Evolutionary conservation across 345 rosid species (phyloP).

Genomic region (Citrus medica): DNA sequence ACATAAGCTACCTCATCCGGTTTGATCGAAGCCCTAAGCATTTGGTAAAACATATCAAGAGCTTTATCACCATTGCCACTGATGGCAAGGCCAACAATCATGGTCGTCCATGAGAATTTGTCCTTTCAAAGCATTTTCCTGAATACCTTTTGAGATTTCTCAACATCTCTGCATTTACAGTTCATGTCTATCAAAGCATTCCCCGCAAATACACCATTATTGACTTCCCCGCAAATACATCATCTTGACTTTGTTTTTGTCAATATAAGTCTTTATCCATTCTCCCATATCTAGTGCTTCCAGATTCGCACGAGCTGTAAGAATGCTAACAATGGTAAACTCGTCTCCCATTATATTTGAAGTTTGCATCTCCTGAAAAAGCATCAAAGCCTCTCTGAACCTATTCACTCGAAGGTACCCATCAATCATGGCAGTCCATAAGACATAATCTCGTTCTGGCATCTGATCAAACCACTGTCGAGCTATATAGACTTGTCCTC

Average conservation of each 20-base stretch:
- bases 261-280: constrained; percentile 51
- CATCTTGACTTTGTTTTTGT: constrained; percentile 37
- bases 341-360: constrained; percentile 43
- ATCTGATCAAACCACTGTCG: constrained; percentile 40
- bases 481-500: constrained; percentile 42
- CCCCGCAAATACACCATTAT: constrained; percentile 45
- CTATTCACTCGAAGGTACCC: constrained; percentile 41
- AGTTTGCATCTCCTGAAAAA: constrained; percentile 55
- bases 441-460: constrained; percentile 47
- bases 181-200: constrained; percentile 73
- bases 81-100: constrained; percentile 71
- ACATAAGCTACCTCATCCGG: constrained; percentile 43
- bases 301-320: constrained; percentile 65
- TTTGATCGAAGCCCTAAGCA: constrained; percentile 49
- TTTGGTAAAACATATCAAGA: constrained; percentile 42
- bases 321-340: constrained; percentile 55
- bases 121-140: constrained; percentile 38
- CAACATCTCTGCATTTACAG: constrained; percentile 57
- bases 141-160: constrained; percentile 43
- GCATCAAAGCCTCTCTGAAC: constrained; percentile 41
- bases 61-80: constrained; percentile 55
- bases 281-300: constrained; percentile 55
- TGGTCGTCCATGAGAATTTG: constrained; percentile 57
- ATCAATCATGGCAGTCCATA: constrained; percentile 64
- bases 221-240: constrained; percentile 43